These are phyloP conservation scores for Trifolium pratense DNA, from an alignment of 306 rosid genomes.

Conservation along the genomic window DNA sequence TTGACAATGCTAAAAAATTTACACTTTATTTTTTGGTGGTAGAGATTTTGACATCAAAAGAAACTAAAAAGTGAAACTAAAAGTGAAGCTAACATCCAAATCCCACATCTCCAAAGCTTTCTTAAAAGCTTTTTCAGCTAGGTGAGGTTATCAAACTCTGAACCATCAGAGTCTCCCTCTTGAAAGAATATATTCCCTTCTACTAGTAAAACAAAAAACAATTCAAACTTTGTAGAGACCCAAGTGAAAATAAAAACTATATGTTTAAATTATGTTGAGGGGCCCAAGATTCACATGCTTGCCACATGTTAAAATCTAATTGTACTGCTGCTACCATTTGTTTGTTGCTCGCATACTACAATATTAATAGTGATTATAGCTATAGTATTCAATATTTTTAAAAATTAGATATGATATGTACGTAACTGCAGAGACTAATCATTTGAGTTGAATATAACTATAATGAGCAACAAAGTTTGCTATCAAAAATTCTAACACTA, in stretches of 20 bases:
- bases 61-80: constrained; percentile 49
- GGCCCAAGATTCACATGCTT: constrained; percentile 56
- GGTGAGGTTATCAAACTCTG: constrained; percentile 54
- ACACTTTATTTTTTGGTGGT: constrained; percentile 31
- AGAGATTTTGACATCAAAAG: constrained; percentile 55
- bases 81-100: constrained; percentile 55
- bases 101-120: constrained; percentile 52
- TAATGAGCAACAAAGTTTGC: neutral
- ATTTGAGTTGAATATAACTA: neutral
- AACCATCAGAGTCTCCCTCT: constrained; percentile 48
- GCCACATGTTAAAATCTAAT: constrained; percentile 54
- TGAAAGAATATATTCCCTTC: constrained; percentile 61
- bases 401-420: neutral
- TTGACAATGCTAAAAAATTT: constrained; percentile 25
- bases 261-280: constrained; percentile 38
- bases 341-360: constrained; percentile 35
- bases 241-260: neutral
- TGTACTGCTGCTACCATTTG: constrained; percentile 37
- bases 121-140: constrained; percentile 38
- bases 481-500: neutral
- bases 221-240: constrained; percentile 49
- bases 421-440: neutral
- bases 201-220: constrained; percentile 40
- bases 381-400: neutral
- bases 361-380: neutral